These are phyloP conservation scores for Funneliformis caledonium DNA, from an alignment of 371 early-diverging fungal species.

Conservation along the genomic window DNA sequence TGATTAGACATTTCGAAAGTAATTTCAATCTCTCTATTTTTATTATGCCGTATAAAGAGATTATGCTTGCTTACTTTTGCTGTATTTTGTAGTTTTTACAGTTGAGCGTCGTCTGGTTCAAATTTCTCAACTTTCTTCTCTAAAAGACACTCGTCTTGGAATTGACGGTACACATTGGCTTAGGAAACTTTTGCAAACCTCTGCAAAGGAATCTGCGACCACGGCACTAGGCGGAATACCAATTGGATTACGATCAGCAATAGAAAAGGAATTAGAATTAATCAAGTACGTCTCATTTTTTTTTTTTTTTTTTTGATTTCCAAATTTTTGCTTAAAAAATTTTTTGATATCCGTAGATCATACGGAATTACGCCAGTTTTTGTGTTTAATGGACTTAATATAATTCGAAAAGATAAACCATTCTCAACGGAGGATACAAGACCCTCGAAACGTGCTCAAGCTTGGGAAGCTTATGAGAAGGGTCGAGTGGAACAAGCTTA, in stretches of 20 bases:
- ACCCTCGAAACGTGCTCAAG: conserved; percentile 63
- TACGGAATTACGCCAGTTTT: conserved; percentile 50
- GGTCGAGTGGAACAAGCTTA: conserved; percentile 66
- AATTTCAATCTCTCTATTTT: background rate
- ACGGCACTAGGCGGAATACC: conserved; percentile 81
- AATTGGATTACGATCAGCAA: conserved; percentile 58
- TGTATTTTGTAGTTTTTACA: conserved; percentile 55
- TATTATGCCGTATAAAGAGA: background rate
- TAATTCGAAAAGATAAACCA: conserved; percentile 75
- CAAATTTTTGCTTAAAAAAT: conserved; percentile 38
- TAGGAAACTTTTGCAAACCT: conserved; percentile 56
- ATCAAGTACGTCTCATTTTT: conserved; percentile 35
- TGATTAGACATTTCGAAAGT: conserved; percentile 38
- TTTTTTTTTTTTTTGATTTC: conserved; percentile 25
- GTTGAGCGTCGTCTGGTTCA: conserved; percentile 66
- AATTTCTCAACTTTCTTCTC: conserved; percentile 60
- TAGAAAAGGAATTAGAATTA: conserved; percentile 53
- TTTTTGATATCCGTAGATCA: conserved; percentile 41
- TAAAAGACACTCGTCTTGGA: conserved; percentile 72
- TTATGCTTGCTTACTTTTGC: background rate
- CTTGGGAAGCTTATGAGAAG: conserved; percentile 76
- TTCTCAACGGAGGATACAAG: conserved; percentile 70
- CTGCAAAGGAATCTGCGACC: conserved; percentile 57
- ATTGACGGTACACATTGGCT: conserved; percentile 84
- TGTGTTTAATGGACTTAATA: conserved; percentile 76